A percentile compares a stretch with the other conserved stretches of the same genome.
Evolutionary conservation across 805 yeast genomes (phyloP).

Genomic region (Candida sithepensis): DNA sequence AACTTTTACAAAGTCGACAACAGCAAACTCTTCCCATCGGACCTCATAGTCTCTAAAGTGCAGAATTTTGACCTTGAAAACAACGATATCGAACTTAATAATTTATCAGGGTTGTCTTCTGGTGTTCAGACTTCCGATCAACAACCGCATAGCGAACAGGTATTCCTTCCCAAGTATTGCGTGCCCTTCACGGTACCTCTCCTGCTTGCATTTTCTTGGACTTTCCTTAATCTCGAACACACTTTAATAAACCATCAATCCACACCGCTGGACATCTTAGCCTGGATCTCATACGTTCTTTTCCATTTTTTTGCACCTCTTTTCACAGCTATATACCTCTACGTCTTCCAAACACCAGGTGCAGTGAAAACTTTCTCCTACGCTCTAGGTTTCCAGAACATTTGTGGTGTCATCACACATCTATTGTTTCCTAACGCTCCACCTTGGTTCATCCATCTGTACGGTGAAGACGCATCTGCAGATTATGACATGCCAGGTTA

Average conservation of each 20-base stretch:
- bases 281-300: conserved; percentile 62
- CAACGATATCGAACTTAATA: background rate
- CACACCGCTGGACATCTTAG: conserved; percentile 46
- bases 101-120: background rate
- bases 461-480: conserved; percentile 55
- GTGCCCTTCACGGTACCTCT: conserved; percentile 34
- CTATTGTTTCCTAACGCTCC: conserved; percentile 66
- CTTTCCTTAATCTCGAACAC: conserved; percentile 44
- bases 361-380: conserved; percentile 49
- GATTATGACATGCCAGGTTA: conserved; percentile 62
- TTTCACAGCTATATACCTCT: conserved; percentile 57
- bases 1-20: conserved; percentile 11
- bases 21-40: background rate
- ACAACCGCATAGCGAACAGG: conserved; percentile 1
- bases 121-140: background rate
- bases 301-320: conserved; percentile 61
- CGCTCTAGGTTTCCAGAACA: conserved; percentile 59
- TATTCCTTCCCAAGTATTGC: conserved; percentile 23
- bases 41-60: background rate
- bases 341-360: conserved; percentile 67
- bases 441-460: conserved; percentile 65
- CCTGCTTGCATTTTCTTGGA: conserved; percentile 44
- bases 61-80: background rate
- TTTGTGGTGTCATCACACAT: conserved; percentile 59
- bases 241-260: conserved; percentile 37